These are phyloP conservation scores for Metschnikowia colocasiae DNA, from an alignment of 805 yeast genomes.

Conservation along the genomic window DNA sequence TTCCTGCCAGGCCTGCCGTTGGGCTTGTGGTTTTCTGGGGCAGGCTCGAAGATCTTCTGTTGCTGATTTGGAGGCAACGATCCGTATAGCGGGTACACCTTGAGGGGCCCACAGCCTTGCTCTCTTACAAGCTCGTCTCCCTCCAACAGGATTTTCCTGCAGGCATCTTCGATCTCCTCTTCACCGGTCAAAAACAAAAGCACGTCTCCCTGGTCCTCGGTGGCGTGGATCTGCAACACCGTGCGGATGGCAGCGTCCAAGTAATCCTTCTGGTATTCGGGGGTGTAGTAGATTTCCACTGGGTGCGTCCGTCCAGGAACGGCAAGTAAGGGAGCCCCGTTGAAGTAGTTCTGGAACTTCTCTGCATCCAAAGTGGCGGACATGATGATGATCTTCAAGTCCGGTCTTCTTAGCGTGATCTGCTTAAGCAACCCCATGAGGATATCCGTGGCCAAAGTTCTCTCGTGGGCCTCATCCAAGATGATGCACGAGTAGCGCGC, in stretches of 20 bases:
- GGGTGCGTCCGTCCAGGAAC: constrained; percentile 99
- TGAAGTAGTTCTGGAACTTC: constrained; percentile 86
- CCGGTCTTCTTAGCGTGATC: constrained; percentile 74
- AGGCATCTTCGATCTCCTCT: constrained; percentile 97
- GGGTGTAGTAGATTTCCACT: constrained; percentile 94
- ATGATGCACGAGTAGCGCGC: constrained; percentile 82
- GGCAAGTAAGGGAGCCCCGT: constrained; percentile 88
- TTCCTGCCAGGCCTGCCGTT: constrained; percentile 94
- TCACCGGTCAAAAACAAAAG: constrained; percentile 89
- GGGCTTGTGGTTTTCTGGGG: constrained; percentile 67
- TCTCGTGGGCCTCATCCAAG: constrained; percentile 96
- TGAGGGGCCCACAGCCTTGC: constrained; percentile 82
- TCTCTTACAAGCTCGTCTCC: constrained; percentile 87
- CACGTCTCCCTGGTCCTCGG: constrained; percentile 91
- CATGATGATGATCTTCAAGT: constrained; percentile 89
- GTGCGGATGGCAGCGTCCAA: constrained; percentile 93
- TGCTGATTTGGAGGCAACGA: constrained; percentile 96
- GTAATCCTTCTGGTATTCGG: constrained; percentile 93
- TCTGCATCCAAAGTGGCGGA: constrained; percentile 97
- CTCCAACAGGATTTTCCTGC: constrained; percentile 81
- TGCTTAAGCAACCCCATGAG: constrained; percentile 92
- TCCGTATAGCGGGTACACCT: constrained; percentile 92
- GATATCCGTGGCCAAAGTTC: constrained; percentile 95
- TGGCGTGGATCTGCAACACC: constrained; percentile 93
- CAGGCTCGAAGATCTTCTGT: constrained; percentile 88